Base-by-base conservation (phyloP, 1,284 basidiomycete genomes). In the Apiotrichum laibachii region DNA sequence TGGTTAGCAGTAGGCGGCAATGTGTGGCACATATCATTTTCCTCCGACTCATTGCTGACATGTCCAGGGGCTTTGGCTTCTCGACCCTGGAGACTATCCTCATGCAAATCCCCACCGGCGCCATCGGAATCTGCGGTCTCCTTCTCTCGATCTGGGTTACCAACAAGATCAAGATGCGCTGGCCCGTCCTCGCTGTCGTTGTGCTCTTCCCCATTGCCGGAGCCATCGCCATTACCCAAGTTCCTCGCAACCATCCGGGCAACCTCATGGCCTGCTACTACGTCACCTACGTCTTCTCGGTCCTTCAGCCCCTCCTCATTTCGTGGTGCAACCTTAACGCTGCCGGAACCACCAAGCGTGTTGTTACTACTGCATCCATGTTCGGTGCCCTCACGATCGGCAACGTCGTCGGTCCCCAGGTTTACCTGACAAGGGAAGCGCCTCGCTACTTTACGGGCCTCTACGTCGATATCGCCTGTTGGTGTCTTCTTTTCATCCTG, bases 141-240 rank as follows among this genome's bases (percentile, higher is more conserved):
- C 66, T 83, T 22, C 46, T 72, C 42, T 67, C 77, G 7, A 82
- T 81, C 40, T 79, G 65, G 46, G 67, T 83, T 39, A 80, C 81
- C 26, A 82, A 80, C 62, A 75, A 74, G 56, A 78, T 81, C 65
- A 82, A 82, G 69, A 71, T 82, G 35, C 80, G 82, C 59, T 83
- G 79, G 76, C 82, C 82, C 16, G 81, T 84, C 31, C 65, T 83
- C 35, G 80, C 83, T n/a, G 57, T 67, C 49, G 35, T 70, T 43
- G 49, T 48, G 42, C 40, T 70, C 45, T 69, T 69, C 63, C 71
- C 75, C 16, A 75, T 77, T 53, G 75, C 69, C 9, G 75, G 73
- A 39, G 75, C 71, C n/a, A 47, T 65, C 39, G 68, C 63, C 50
- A 63, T 77, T 16, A 69, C 67, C 35, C 65, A 71, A 50, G 68